Evolutionary conservation across 164 flowering plant genomes (phyloP), one percentile per base, ranked within the genome.

Genomic region (Brasenia schreberi): DNA sequence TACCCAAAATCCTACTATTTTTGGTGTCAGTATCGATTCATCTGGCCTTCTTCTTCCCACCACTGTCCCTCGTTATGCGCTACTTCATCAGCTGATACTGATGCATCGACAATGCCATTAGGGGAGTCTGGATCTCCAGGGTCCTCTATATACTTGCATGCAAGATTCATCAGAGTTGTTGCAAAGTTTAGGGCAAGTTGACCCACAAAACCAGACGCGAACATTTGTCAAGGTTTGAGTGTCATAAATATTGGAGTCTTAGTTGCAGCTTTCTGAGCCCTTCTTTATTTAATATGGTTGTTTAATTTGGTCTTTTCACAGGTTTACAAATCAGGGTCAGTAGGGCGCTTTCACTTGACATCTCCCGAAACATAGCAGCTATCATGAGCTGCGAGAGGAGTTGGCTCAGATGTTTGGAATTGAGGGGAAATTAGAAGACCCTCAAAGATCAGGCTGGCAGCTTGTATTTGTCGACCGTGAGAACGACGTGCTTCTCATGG

Each of bases 371-470:
- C n/a, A n/a, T n/a, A n/a, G n/a, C 84, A 86, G 97, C 85, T 92
- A 92, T 44, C 70, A 77, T 72, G 92, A 89, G 84, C 85, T 89
- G 83, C 80, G 88, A n/a, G 82, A 77, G 65, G 90, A 89, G 68
- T 81, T 89, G 77, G 85, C 84, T 67, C 87, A 73, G 80, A 86
- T 92, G 97, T 89, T 89, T 59, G 92, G 85, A n/a, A 75, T 89
- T 69, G 92, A 91, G 81, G 97, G 92, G 49, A 76, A 78, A 68
- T 71, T 89, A 66, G 92, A 86, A 68, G 83, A 83, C 86, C 91
- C 90, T 77, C 81, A 70, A 77, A 90, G 96, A 89, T 87, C 93
- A 86, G 96, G 94, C 89, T 89, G 96, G 96, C 91, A 89, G 94
- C 96, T 89, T 89, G 94, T 87, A 78, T 87, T 84, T 64, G 94